Evolutionary conservation across 2,329 filamentous ascomycete species (phyloP).

Genomic region (Penicillium sp.): DNA sequence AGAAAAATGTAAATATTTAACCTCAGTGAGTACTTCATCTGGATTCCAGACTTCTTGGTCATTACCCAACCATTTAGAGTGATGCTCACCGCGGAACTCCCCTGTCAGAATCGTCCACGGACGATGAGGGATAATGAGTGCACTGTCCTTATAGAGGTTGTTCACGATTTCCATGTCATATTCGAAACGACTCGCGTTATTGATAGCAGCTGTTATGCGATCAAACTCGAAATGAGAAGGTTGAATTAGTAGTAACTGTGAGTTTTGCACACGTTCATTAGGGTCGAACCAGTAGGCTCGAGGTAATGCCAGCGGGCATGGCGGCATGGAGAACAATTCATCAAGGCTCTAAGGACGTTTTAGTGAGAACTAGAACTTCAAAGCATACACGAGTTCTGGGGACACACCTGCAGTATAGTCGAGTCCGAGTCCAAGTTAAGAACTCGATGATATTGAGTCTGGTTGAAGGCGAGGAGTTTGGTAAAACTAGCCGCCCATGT

Average conservation of each 20-base stretch:
- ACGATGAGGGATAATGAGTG: neutral
- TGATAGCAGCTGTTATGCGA: neutral
- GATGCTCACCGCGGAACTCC: neutral
- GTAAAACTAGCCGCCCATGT: constrained; percentile 61
- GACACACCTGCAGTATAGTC: constrained; percentile 46
- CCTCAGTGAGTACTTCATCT: neutral
- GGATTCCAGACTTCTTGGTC: neutral
- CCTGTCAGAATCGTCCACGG: neutral
- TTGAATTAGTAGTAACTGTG: neutral
- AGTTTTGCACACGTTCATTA: neutral
- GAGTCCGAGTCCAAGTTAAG: constrained; percentile 58
- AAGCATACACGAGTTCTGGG: too few relatives aligned
- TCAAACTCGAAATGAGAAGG: neutral
- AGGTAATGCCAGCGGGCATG: neutral
- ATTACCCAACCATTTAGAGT: neutral
- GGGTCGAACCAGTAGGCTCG: constrained; percentile 2
- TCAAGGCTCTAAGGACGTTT: neutral
- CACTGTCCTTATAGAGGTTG: neutral
- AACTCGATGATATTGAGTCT: constrained; percentile 56
- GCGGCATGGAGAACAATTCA: neutral
- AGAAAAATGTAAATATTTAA: neutral
- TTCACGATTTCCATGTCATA: constrained; percentile 1
- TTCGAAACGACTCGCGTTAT: neutral
- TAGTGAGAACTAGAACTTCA: too few relatives aligned
- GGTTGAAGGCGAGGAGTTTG: constrained; percentile 64